Percentiles rank a stretch among this genome's conserved stretches.
These are phyloP conservation scores for Boletus huronensis DNA, from an alignment of 768 basidiomycete species.

Conservation along the genomic window DNA sequence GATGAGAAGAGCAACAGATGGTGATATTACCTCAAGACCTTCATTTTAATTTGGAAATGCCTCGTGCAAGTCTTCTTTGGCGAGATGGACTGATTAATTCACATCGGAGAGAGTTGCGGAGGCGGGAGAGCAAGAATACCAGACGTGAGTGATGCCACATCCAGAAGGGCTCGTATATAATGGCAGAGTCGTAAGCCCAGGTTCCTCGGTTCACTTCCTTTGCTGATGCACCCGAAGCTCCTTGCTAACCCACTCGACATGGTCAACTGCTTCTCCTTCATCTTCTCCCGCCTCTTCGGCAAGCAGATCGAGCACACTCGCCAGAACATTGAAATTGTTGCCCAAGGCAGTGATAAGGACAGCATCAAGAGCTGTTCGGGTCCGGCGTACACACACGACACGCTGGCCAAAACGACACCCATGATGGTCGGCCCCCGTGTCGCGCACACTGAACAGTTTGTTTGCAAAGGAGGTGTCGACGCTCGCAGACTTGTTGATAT, in stretches of 20 bases:
- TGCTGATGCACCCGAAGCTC: slow-evolving; percentile 25
- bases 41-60: slow-evolving; percentile 24
- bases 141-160: slow-evolving; percentile 15
- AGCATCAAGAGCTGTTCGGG: slow-evolving; percentile 34
- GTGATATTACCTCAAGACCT: slow-evolving; percentile 34
- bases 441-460: slow-evolving; percentile 34
- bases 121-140: slow-evolving; percentile 14
- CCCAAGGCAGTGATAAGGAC: slow-evolving; percentile 21
- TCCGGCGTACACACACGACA: slow-evolving; percentile 29
- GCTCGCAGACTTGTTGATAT: slow-evolving; percentile 32
- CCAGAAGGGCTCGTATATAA: slow-evolving; percentile 24
- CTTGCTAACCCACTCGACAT: slow-evolving; percentile 23
- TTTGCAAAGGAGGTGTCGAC: slow-evolving; percentile 37
- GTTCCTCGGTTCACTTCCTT: slow-evolving; percentile 10
- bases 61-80: slow-evolving; percentile 25
- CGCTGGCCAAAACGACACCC: slow-evolving; percentile 22
- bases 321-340: slow-evolving; percentile 19
- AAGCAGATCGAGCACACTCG: slow-evolving; percentile 19
- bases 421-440: slow-evolving; percentile 32
- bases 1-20: slow-evolving; percentile 21
- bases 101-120: slow-evolving; percentile 16
- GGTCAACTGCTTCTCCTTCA: slow-evolving; percentile 22
- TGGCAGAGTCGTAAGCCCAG: slow-evolving; percentile 1
- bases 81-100: slow-evolving; percentile 16
- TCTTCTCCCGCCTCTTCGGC: slow-evolving; percentile 23